phyloP scores from a whole-genome alignment of 2,329 filamentous ascomycete genomes.

The Orbilia oligospora region DNA sequence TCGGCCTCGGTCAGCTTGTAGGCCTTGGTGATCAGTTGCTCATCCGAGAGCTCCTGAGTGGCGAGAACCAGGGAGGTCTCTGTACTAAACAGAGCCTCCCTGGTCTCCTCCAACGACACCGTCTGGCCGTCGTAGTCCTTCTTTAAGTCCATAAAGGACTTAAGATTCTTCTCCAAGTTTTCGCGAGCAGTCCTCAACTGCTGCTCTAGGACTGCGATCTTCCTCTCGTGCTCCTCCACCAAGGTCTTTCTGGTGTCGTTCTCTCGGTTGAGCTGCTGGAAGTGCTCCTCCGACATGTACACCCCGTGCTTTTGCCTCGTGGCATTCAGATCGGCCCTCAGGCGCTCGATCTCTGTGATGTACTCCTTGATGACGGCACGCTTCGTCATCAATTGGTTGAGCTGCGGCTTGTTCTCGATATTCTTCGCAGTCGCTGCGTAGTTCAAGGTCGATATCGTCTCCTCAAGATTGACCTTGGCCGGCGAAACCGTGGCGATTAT shows the following conservation, averaged over 20 bases:
- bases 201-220: constrained; percentile 90
- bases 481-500: constrained; percentile 98
- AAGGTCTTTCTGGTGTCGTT: constrained; percentile 93
- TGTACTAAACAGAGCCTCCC: constrained; percentile 71
- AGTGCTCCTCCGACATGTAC: constrained; percentile 88
- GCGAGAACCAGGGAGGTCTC: constrained; percentile 86
- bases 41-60: constrained; percentile 81
- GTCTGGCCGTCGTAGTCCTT: constrained; percentile 88
- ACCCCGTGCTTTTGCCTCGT: constrained; percentile 95
- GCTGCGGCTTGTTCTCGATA: constrained; percentile 96
- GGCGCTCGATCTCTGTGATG: constrained; percentile 89
- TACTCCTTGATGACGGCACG: constrained; percentile 93
- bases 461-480: constrained; percentile 93
- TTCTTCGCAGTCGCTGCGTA: constrained; percentile 99
- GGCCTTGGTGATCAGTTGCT: constrained; percentile 83
- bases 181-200: constrained; percentile 94
- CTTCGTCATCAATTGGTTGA: constrained; percentile 92
- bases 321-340: constrained; percentile 93
- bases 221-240: constrained; percentile 90
- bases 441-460: constrained; percentile 97
- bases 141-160: constrained; percentile 87
- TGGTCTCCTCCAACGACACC: constrained; percentile 81
- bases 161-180: constrained; percentile 87
- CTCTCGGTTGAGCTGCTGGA: constrained; percentile 90
- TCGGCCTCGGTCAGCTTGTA: constrained; percentile 87